Evolutionary conservation across 2,329 filamentous ascomycete species (phyloP).

Genomic region (Aureobasidium sp.): DNA sequence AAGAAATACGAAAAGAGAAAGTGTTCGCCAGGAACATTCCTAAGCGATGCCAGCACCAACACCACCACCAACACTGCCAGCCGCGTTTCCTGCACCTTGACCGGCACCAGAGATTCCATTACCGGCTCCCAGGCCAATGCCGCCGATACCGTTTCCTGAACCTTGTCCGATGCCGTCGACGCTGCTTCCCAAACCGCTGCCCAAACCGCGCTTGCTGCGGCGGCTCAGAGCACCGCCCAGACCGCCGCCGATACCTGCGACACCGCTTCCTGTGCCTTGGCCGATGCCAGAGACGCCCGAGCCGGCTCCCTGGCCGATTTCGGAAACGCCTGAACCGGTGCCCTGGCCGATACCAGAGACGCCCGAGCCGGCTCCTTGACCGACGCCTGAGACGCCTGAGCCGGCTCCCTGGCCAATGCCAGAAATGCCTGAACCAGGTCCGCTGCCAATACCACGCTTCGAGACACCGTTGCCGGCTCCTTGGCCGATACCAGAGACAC

Average conservation of each 20-base stretch:
- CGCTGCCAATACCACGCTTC: neutral
- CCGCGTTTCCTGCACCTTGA: neutral
- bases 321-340: neutral
- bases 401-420: conserved; percentile 18
- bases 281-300: neutral
- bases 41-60: neutral
- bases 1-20: neutral
- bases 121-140: neutral
- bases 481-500: neutral
- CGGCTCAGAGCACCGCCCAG: neutral
- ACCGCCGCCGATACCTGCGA: neutral
- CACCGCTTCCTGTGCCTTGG: neutral
- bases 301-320: neutral
- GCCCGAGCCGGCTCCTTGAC: neutral
- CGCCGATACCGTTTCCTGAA: neutral
- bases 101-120: neutral
- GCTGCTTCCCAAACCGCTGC: neutral
- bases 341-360: neutral
- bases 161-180: neutral
- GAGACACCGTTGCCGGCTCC: neutral
- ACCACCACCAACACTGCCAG: neutral
- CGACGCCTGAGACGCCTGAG: neutral
- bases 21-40: neutral
- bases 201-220: neutral
- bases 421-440: neutral